Evolutionary conservation across 202 grass and related monocot species (phyloP).

Genomic region (Carex arenaria): DNA sequence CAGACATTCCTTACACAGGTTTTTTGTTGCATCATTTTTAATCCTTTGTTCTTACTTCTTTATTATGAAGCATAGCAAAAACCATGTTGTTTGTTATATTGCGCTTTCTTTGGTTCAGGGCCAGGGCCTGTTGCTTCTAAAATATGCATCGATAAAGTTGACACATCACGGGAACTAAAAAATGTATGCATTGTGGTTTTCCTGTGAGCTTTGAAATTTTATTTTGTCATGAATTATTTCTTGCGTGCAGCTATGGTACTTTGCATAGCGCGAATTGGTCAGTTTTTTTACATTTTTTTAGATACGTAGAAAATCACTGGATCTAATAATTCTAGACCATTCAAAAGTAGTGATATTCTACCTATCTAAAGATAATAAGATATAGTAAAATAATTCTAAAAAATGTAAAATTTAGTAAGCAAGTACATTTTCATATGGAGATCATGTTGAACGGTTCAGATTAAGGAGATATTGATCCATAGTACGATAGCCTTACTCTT

Average conservation of each 20-base stretch:
- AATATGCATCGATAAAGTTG: slow-evolving; percentile 90
- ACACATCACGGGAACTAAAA: slow-evolving; percentile 61
- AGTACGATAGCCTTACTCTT: neutral
- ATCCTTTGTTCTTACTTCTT: neutral
- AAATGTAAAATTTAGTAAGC: too few species aligned
- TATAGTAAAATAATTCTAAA: too few species aligned
- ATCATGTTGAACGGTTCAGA: too few species aligned
- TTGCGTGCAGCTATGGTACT: neutral
- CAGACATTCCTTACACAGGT: slow-evolving; percentile 92
- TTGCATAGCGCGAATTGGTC: too few species aligned
- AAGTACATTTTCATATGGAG: too few species aligned
- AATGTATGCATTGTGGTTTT: slow-evolving; percentile 50
- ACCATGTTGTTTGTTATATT: slow-evolving; percentile 1
- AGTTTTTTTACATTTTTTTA: too few species aligned
- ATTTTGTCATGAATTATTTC: neutral
- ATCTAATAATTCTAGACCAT: too few species aligned
- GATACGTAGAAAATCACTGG: too few species aligned
- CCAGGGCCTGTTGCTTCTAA: slow-evolving; percentile 78
- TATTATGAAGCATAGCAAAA: neutral
- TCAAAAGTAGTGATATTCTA: too few species aligned
- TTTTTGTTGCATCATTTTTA: slow-evolving; percentile 15
- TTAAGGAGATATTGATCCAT: too few species aligned
- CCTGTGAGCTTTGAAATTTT: slow-evolving; percentile 5
- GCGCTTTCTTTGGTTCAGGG: slow-evolving; percentile 42
- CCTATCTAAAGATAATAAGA: too few species aligned